Evolutionary conservation across 768 basidiomycete species (phyloP).

Genomic region (Kwoniella sp.): DNA sequence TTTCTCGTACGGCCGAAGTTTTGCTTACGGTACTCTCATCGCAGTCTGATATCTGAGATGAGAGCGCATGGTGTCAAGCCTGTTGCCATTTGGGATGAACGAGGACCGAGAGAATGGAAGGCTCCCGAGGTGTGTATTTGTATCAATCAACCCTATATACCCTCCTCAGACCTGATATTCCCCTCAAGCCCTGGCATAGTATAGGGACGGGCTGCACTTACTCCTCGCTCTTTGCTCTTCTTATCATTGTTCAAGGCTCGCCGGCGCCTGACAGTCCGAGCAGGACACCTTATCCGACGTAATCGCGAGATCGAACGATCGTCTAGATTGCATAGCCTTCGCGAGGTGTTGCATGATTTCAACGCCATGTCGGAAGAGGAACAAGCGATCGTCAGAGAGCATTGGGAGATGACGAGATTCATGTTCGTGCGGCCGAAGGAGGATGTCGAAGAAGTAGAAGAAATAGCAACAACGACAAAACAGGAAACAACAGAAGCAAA

Average conservation of each 20-base stretch:
- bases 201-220: too few species aligned
- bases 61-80: slow-evolving; percentile 45
- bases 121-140: slow-evolving; percentile 46
- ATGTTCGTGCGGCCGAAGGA: slow-evolving; percentile 17
- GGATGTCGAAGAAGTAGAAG: background rate
- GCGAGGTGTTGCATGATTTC: slow-evolving; percentile 23
- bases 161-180: too few species aligned
- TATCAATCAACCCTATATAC: too few species aligned
- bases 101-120: slow-evolving; percentile 52
- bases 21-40: background rate
- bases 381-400: slow-evolving; percentile 23
- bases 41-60: slow-evolving; percentile 46
- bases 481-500: background rate
- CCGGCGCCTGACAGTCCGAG: slow-evolving; percentile 28
- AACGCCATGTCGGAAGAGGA: slow-evolving; percentile 23
- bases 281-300: slow-evolving; percentile 32
- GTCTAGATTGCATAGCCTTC: slow-evolving; percentile 27
- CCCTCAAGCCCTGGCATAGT: background rate
- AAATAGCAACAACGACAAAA: background rate
- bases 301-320: slow-evolving; percentile 41
- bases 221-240: background rate
- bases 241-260: slow-evolving; percentile 21
- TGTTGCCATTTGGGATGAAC: slow-evolving; percentile 51
- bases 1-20: background rate
- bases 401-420: slow-evolving; percentile 25